Evolutionary conservation across 768 basidiomycete species (phyloP).

Genomic region (Baorangia bicolor): DNA sequence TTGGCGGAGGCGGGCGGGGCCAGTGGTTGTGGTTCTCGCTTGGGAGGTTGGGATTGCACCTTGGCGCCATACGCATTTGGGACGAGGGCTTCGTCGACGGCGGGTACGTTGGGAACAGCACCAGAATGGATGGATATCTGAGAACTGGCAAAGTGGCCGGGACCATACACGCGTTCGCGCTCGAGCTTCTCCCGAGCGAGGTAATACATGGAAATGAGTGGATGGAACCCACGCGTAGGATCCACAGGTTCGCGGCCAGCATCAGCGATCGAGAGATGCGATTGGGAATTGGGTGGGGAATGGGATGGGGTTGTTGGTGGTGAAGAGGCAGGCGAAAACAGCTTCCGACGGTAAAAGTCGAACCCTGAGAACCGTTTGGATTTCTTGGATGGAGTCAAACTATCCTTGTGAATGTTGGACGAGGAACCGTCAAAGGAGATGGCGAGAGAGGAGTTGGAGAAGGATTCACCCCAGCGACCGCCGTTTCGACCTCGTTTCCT

Average conservation of each 20-base stretch:
- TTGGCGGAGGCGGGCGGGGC: slow-evolving; percentile 35
- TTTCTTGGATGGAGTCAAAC: slow-evolving; percentile 52
- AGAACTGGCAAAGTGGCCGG: slow-evolving; percentile 90
- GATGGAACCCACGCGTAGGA: slow-evolving; percentile 92
- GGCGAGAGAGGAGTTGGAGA: slow-evolving; percentile 70
- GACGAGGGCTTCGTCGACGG: slow-evolving; percentile 20
- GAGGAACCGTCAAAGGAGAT: slow-evolving; percentile 56
- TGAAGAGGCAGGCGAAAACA: slow-evolving; percentile 61
- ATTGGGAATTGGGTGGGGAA: slow-evolving; percentile 61
- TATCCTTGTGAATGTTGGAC: slow-evolving; percentile 41
- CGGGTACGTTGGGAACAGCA: slow-evolving; percentile 15
- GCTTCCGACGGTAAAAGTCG: slow-evolving; percentile 89
- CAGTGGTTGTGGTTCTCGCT: slow-evolving; percentile 30
- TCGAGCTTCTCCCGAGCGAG: slow-evolving; percentile 95
- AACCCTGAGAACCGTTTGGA: slow-evolving; percentile 91
- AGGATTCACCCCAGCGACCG: slow-evolving; percentile 48
- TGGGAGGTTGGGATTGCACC: slow-evolving; percentile 31
- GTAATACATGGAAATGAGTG: slow-evolving; percentile 94
- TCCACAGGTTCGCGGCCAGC: slow-evolving; percentile 57
- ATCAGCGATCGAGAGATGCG: slow-evolving; percentile 52
- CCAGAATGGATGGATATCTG: slow-evolving; percentile 62
- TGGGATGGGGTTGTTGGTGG: slow-evolving; percentile 53
- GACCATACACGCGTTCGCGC: slow-evolving; percentile 90
- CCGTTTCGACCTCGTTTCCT: slow-evolving; percentile 53
- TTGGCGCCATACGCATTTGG: slow-evolving; percentile 24